Conservation (phyloP, 2,329 filamentous ascomycete species). For the Aspergillus unguis region DNA sequence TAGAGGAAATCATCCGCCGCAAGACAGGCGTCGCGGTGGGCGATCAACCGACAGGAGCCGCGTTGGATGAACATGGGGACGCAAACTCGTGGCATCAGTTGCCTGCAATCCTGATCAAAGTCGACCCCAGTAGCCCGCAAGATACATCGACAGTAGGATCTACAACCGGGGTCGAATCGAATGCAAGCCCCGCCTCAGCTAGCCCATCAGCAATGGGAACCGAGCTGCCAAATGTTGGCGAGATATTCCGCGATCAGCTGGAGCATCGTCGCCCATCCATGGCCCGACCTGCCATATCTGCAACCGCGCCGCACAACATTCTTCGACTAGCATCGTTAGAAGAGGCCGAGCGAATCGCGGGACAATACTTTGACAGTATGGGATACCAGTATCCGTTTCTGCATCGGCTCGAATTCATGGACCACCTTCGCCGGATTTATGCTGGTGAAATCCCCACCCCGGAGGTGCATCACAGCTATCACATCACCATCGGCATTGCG, state of each 20-base stretch:
- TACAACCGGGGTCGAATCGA: constrained; percentile 8
- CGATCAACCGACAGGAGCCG: constrained; percentile 31
- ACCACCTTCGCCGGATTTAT: constrained; percentile 34
- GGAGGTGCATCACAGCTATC: constrained; percentile 35
- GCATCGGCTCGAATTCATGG: constrained; percentile 33
- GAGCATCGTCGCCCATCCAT: constrained; percentile 37
- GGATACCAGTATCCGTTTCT: constrained; percentile 41
- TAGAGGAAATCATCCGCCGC: constrained; percentile 36
- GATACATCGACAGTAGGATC: constrained; percentile 18
- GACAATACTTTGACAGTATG: constrained; percentile 38
- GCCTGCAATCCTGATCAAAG: constrained; percentile 36
- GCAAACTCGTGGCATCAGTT: constrained; percentile 40
- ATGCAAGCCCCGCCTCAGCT: constrained; percentile 12
- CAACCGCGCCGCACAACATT: constrained; percentile 29
- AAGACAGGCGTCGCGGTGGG: constrained; percentile 35
- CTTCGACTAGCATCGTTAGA: constrained; percentile 34
- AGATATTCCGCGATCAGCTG: constrained; percentile 39
- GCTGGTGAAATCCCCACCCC: constrained; percentile 31
- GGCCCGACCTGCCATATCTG: constrained; percentile 29
- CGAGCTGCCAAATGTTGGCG: constrained; percentile 38
- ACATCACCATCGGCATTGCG: constrained; percentile 37
- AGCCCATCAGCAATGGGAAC: constrained; percentile 23
- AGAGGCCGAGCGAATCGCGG: constrained; percentile 32
- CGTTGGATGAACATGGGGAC: constrained; percentile 33
- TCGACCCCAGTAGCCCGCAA: constrained; percentile 28